phyloP scores from a whole-genome alignment of 179 eudicot genomes.

The Silene vulgaris region DNA sequence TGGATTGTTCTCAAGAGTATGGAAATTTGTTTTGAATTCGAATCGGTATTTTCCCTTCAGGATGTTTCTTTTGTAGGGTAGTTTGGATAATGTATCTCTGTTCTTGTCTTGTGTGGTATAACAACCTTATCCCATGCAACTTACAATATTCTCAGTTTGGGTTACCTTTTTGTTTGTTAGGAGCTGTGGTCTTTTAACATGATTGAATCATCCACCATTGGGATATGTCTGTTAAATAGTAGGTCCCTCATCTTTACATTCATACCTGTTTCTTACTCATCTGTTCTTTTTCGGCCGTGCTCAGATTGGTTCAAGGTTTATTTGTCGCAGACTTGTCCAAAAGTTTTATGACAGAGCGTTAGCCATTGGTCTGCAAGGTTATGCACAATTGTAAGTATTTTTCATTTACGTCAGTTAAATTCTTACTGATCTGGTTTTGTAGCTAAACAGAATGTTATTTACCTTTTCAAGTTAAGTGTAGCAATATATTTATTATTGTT shows the following conservation, averaged over 20 bases:
- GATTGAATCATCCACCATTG: neutral
- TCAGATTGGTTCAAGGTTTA: constrained; percentile 91
- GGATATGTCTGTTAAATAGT: neutral
- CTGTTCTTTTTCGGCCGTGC: constrained; percentile 15
- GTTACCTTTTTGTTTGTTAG: neutral
- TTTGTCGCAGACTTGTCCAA: constrained; percentile 65
- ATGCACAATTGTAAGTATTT: constrained; percentile 75
- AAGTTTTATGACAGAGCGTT: constrained; percentile 86
- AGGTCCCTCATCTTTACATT: constrained; percentile 8
- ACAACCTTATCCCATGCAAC: neutral
- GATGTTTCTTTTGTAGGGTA: neutral
- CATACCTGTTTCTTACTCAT: constrained; percentile 1
- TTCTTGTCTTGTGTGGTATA: neutral
- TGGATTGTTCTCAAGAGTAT: neutral
- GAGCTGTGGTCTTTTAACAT: constrained; percentile 1
- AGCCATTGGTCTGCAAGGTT: constrained; percentile 82
- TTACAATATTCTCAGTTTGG: constrained; percentile 2
- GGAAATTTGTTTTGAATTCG: neutral
- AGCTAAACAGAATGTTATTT: neutral
- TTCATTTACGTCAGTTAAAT: constrained; percentile 13
- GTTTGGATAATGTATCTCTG: neutral
- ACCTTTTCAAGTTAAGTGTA: neutral
- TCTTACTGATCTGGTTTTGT: constrained; percentile 15
- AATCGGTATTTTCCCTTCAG: neutral
- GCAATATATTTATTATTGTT: neutral